These are phyloP conservation scores for Eimeria acervulina DNA, from an alignment of 169 alveolate genomes.

Conservation along the genomic window DNA sequence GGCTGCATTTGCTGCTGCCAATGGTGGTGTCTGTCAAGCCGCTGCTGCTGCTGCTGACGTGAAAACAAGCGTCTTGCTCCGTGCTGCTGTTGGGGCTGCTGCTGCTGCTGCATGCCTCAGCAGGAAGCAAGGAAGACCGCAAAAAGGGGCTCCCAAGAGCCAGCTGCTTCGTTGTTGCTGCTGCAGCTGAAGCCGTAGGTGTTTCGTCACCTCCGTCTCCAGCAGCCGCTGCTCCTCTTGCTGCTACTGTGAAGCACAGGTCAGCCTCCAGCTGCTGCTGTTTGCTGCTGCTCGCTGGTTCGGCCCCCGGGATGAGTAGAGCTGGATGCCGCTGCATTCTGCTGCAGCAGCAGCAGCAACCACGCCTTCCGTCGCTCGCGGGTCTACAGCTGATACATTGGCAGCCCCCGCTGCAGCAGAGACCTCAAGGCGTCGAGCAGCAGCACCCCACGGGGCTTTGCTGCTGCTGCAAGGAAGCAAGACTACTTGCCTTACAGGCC, in stretches of 20 bases:
- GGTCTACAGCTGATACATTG: neutral
- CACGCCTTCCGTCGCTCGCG: neutral
- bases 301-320: conserved; percentile 14
- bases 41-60: conserved; percentile 74
- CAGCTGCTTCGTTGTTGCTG: conserved; percentile 6
- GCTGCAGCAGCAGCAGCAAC: conserved; percentile 67
- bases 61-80: neutral
- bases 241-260: conserved; percentile 48
- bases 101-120: conserved; percentile 55
- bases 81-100: conserved; percentile 42
- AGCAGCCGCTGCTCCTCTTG: conserved; percentile 22
- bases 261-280: conserved; percentile 42
- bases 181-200: neutral
- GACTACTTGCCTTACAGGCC: neutral
- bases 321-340: conserved; percentile 48
- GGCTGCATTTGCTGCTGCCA: conserved; percentile 41
- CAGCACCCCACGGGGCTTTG: neutral
- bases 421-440: neutral
- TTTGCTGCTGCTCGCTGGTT: conserved; percentile 2
- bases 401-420: conserved; percentile 67
- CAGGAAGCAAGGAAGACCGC: neutral
- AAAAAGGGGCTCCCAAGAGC: neutral
- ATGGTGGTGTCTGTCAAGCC: neutral
- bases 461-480: neutral
- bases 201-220: neutral